Evolutionary conservation across 306 rosid genomes (phyloP), one percentile per base, ranked within the genome.

Genomic region (Sphenostylis stenocarpa): DNA sequence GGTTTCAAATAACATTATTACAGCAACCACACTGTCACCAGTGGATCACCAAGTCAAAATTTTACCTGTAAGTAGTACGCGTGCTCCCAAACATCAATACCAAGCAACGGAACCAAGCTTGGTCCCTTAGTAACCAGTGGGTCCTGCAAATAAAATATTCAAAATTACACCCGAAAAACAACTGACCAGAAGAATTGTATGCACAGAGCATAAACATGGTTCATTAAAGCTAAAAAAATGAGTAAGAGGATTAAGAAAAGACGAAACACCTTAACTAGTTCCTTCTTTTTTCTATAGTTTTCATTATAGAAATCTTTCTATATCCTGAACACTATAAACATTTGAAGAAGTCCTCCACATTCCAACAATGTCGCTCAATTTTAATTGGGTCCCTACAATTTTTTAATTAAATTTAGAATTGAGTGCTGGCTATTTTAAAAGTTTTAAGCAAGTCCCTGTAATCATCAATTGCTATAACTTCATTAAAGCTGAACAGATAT

Each of bases 31-130:
- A n/a, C 31, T 13, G 33, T 44, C 58, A 65, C 7, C 24, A 67
- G 56, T 24, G 44, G 72, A 53, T 71, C 17, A 9, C 61, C 49
- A 77, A 65, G 60, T 58, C 67, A 70, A 77, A 73, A 67, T 67
- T 77, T 72, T 87, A 96, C 99, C 99, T 96, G 99, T 29, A 96
- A 80, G 85, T 96, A 96, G 84, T 96, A 96, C 2, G 99, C 98
- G 51, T 96, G 99, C 87, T 96, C 99, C 99, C 99, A 96, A 67
- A 96, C 99, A 84, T 96, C 99, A 51, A 96, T 82, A 13, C 99
- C 99, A 72, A 96, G 88, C 89, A 96, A 82, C 47, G 99, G 99
- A 84, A 96, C 93, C 75, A 96, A 81, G 77, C 24, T 76, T 75
- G 96, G 55, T 72, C 93, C 99, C 79, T 91, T 96, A 48, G 96